Percentiles rank a stretch among this genome's conserved stretches.
phyloP scores from a whole-genome alignment of 371 early-diverging fungal genomes.

The Smittium mucronatum region DNA sequence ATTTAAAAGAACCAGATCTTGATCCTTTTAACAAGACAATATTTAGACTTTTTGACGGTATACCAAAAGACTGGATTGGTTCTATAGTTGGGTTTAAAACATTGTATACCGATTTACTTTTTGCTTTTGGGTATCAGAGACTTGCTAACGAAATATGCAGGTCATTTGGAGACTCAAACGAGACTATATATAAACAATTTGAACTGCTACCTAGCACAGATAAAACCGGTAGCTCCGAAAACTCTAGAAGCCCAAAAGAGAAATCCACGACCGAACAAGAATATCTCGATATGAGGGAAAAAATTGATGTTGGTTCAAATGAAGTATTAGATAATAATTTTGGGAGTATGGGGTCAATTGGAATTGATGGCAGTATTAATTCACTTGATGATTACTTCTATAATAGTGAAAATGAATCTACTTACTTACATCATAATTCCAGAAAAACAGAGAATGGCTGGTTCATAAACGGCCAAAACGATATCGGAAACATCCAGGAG shows the following conservation, averaged over 20 bases:
- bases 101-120: background rate
- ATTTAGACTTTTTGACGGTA: background rate
- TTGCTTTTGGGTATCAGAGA: background rate
- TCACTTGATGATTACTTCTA: no score
- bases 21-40: no score
- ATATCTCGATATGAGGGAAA: background rate
- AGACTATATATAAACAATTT: background rate
- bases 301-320: background rate
- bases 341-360: background rate
- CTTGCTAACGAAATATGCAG: background rate
- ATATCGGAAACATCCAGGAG: no score
- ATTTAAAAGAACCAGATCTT: background rate
- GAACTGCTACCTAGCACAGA: background rate
- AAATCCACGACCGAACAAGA: background rate
- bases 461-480: background rate
- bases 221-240: background rate
- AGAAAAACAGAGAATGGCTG: no score
- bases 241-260: background rate
- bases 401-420: no score
- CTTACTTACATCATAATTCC: no score
- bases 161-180: background rate
- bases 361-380: background rate
- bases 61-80: background rate
- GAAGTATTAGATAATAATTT: background rate
- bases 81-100: background rate